Base-by-base conservation (phyloP, 176 grass and related monocot genomes). In the Oryza punctata region DNA sequence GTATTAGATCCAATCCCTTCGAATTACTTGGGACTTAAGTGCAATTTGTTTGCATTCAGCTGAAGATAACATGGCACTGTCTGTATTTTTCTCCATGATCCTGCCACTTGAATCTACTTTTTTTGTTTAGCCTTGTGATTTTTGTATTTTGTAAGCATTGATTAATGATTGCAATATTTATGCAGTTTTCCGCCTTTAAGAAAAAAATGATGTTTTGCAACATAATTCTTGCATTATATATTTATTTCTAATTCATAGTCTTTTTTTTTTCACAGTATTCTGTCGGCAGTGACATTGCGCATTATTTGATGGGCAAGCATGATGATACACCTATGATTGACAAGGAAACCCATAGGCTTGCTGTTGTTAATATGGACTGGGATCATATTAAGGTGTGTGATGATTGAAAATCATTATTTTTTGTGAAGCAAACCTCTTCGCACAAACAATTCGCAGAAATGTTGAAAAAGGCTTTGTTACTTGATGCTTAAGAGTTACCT, bases 301-400 rank as follows among this genome's bases (percentile, higher is more conserved):
- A 82, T 52, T 90, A 90, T 81, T 88, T 95, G 46, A 86, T 92
- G 88, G 90, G 82, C 16, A 86, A 29, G 40, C 90, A 95, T 47
- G 91, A 93, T 15, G 89, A 91, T 81, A 94, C 91, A 82, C 94
- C 84, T 73, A 78, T 78, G 71, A 92, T 59, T 26, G 85, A 94
- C 37, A 94, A 73, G 76, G 94, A 91, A 82, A 97, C 91, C 86
- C 81, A 97, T 65, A 86, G 91, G 70, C 91, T 97, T 82, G 94
- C 94, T 4, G 84, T 93, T 87, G 91, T 97, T 84, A 97, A 94
- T 83, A 89, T 97, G 94, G 94, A 91, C 70, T 97, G 94, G 94
- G 85, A 91, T 84, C 89, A 97, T 91, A 89, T 97, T 70, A 97
- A 97, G 94, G 91, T 97, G 66, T 74, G 79, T 75, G 47, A 24